Base-by-base conservation (phyloP, 345 rosid genomes). In the Brassica nigra region DNA sequence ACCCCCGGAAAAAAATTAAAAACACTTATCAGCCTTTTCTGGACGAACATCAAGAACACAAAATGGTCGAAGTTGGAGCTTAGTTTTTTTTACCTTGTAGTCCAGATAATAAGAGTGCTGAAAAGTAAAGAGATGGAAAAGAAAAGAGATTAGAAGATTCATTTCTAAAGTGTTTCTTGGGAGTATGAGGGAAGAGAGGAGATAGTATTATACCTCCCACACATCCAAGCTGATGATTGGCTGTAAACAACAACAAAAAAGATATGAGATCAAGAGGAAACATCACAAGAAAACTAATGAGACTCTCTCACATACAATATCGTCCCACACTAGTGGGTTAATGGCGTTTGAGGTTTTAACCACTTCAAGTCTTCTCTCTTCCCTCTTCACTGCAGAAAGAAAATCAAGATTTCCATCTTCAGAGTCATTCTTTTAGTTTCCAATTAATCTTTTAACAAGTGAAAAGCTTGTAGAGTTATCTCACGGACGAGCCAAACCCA, bases 401-500 rank as follows among this genome's bases (percentile, higher is more conserved):
- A 23, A 16, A 9, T 63, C 72, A 55, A 65, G 58, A 65, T 70
- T 42, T 9, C 18, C n/a, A 6, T 1, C 75, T 30, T 55, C 62
- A 15, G 28, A 62, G 70, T 49, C 42, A 63, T 15, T 37, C 4
- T 1, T 39, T 12, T 5, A 44, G 28, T 59, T 59, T 68, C 72
- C 3, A 4, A 39, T 71, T 42, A 1, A 14, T 33, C 36, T 6
- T 33, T 1, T 36, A 14, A 71, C 62, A 66, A 66, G 73, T 7
- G 23, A 58, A 36, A 44, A 30, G 64, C 61, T 66, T 39, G 37
- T 39, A 29, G 31, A 75, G 62, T 75, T 86, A 65, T 23, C 95
- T 86, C 83, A 95, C 99, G 83, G 29, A 89, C 95, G 12, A 95
- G 97, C 99, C 99, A 95, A 76, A 95, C 86, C 95, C 97, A 95